Base-by-base conservation (phyloP, 805 yeast species). In the Huiozyma sinensis region DNA sequence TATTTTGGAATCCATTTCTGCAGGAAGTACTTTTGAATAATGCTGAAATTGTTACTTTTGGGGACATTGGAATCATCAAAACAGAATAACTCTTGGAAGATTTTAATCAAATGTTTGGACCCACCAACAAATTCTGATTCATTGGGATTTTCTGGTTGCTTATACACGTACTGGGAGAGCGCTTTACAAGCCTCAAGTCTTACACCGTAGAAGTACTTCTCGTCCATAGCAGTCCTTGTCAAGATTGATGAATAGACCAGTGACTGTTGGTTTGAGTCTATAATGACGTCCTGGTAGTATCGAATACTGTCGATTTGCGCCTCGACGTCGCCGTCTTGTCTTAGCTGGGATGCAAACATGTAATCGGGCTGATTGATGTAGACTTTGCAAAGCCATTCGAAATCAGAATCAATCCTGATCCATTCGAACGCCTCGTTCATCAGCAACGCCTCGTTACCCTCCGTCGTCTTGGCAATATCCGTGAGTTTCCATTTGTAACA, bases 401-500 rank as follows among this genome's bases (percentile, higher is more conserved):
- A 84, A 61, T 92, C 99, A 0, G 97, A 89, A 65, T 92, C 99
- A n/a, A 90, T 85, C 53, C 99, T 72, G 34, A 92, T 72, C 99
- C 99, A 92, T 56, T 92, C 98, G 63, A 88, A 92, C 0, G 96
- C 96, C 54, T 90, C 97, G 53, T 77, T 79, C 39, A 58, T 63
- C 11, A 49, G 47, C 38, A 58, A 64, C 12, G 51, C 44, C 36
- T 62, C 65, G 39, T 56, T 53, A 1, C 56, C 60, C 28, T 60
- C 63, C 7, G 61, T 56, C 24, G 76, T 70, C 67, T 77, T 70
- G 10, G 74, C 67, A 76, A 85, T 79, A 37, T 86, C 95, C 1
- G 75, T 70, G 8, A 87, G 68, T 11, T 71, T 70, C 97, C 97
- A 90, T 32, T 74, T 73, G 8, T 63, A 65, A 41, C 81, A 66